A percentile compares a stretch with the other conserved stretches of the same genome.
These are phyloP conservation scores for Eucalyptus regnans DNA, from an alignment of 345 rosid species.

Conservation along the genomic window DNA sequence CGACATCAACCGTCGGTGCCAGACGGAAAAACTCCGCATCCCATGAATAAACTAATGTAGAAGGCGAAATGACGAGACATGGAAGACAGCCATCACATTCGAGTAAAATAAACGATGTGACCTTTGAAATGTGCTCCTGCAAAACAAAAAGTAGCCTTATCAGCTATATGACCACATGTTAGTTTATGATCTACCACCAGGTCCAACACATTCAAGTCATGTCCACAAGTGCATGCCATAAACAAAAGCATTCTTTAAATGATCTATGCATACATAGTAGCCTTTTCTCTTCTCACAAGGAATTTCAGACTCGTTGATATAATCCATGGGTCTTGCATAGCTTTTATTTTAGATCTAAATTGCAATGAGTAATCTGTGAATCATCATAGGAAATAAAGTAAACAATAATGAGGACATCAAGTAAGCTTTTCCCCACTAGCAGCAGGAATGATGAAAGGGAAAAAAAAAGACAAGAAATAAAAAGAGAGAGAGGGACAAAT, in stretches of 20 bases:
- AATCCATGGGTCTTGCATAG: neutral
- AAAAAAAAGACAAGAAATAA: neutral
- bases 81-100: slow-evolving; percentile 14
- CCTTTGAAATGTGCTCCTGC: slow-evolving; percentile 36
- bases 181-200: neutral
- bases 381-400: neutral
- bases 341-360: neutral
- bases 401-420: neutral
- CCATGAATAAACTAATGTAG: slow-evolving; percentile 26
- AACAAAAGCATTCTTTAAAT: neutral
- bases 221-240: neutral
- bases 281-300: neutral
- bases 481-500: neutral
- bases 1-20: slow-evolving; percentile 24
- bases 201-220: neutral
- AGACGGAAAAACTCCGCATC: slow-evolving; percentile 26
- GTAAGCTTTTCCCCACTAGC: neutral
- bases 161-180: neutral
- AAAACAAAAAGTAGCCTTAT: neutral
- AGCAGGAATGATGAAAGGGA: neutral
- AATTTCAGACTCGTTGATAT: neutral
- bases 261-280: neutral
- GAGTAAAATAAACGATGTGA: slow-evolving; percentile 18
- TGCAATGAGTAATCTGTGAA: neutral
- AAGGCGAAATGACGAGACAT: slow-evolving; percentile 31